These are phyloP conservation scores for Farysia itapuensis DNA, from an alignment of 1,284 basidiomycete species.

Conservation along the genomic window DNA sequence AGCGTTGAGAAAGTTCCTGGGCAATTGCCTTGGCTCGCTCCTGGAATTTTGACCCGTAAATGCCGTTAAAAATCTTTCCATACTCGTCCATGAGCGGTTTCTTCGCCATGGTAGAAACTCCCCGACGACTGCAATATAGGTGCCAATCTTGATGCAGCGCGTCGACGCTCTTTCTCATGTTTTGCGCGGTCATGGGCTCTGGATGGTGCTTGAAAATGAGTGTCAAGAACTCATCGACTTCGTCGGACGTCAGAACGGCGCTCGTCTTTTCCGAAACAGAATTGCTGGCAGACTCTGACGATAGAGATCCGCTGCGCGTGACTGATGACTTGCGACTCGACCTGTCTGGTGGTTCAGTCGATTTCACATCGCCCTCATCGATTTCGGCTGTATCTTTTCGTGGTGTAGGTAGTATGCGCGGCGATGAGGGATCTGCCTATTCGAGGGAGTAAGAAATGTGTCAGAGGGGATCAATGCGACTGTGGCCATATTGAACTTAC, in stretches of 20 bases:
- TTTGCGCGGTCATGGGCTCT: slow-evolving; percentile 25
- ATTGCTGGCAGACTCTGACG: not conserved
- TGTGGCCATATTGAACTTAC: too few relatives aligned
- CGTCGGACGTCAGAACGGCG: slow-evolving; percentile 7
- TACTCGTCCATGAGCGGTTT: slow-evolving; percentile 41
- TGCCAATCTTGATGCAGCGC: slow-evolving; percentile 27
- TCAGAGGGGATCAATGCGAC: too few relatives aligned
- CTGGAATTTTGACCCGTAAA: slow-evolving; percentile 20
- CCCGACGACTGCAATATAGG: slow-evolving; percentile 13
- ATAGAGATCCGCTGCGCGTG: not conserved
- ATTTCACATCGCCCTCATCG: too few relatives aligned
- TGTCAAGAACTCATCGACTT: slow-evolving; percentile 26
- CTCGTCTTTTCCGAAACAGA: not conserved
- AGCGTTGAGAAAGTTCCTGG: slow-evolving; percentile 22
- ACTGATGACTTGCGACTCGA: too few relatives aligned
- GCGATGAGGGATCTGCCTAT: too few relatives aligned
- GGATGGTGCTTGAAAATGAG: slow-evolving; percentile 37
- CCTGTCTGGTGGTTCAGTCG: too few relatives aligned
- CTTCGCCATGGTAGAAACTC: slow-evolving; percentile 14
- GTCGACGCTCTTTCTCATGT: slow-evolving; percentile 34
- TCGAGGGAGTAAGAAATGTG: too few relatives aligned
- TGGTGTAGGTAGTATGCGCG: too few relatives aligned
- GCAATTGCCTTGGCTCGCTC: slow-evolving; percentile 19
- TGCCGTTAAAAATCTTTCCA: slow-evolving; percentile 26
- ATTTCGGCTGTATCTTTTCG: too few relatives aligned